Evolutionary conservation across 2,329 filamentous ascomycete species (phyloP), one percentile per base, ranked within the genome.

Genomic region (Aspergillus ustus): DNA sequence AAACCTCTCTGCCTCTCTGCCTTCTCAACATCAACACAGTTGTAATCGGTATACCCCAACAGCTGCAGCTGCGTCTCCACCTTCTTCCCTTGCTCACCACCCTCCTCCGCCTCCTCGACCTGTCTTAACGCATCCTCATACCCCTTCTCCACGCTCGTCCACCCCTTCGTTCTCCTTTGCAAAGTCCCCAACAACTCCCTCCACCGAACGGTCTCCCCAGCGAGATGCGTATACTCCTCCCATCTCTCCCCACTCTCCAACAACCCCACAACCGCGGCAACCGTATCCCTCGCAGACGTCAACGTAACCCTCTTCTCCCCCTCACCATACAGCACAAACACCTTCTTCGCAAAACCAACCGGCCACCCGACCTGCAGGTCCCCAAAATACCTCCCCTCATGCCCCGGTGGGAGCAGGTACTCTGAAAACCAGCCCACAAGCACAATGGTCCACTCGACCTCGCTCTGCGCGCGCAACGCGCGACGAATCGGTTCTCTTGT

Each of bases 401-500:
- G 9, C 15, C 11, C 11, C 34, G 15, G 11, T 11, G 44, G 43
- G 3, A 55, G 55, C n/a, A 67, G 63, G 60, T 70, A 71, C 43
- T 70, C 69, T 52, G 59, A 60, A 22, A 69, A 64, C 62, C 64
- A 69, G 2, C 68, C 68, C 3, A 57, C 34, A 13, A 65, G 62
- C 6, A 70, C 46, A 8, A 67, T 50, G 29, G 67, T 70, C 61
- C 64, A 68, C 48, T 65, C 52, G 15, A 70, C 48, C 7, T 66
- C 59, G 0, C 22, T 31, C 8, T 61, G 52, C 15, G 43, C 45
- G 5, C 43, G n/a, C 15, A 67, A 43, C 2, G 43, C 31, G 19
- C 59, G 34, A 7, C 68, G 56, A 22, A 68, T 61, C 7, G 62
- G 64, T 4, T 45, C 49, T 0, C 66, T 62, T 1, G 63, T 61